These are phyloP conservation scores for Papiliotrema flavescens DNA, from an alignment of 1,284 basidiomycete genomes.

Conservation along the genomic window DNA sequence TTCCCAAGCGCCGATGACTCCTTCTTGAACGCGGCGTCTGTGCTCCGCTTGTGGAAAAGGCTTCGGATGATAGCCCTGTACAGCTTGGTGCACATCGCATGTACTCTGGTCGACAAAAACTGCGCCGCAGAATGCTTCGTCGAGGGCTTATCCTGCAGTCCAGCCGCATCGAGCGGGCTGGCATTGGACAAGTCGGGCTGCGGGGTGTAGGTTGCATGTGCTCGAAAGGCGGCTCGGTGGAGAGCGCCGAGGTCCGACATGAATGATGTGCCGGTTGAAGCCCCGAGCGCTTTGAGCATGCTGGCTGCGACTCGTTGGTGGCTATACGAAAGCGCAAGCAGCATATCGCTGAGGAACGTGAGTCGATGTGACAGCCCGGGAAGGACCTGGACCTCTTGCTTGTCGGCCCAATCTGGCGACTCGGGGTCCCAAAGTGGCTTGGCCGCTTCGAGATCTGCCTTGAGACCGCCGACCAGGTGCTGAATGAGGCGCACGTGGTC, in stretches of 20 bases:
- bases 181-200: not conserved
- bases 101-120: constrained; percentile 75
- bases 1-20: constrained; percentile 69
- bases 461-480: constrained; percentile 69
- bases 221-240: constrained; percentile 59
- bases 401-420: constrained; percentile 38
- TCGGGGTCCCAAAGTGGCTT: constrained; percentile 64
- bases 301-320: constrained; percentile 72
- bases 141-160: not conserved
- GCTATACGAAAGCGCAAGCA: constrained; percentile 78
- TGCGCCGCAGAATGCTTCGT: constrained; percentile 52
- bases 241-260: constrained; percentile 73
- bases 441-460: constrained; percentile 66
- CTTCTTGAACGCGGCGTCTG: constrained; percentile 72
- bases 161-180: not conserved
- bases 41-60: constrained; percentile 69
- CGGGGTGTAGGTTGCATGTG: constrained; percentile 7
- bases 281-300: constrained; percentile 72
- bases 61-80: constrained; percentile 77
- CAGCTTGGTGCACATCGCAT: constrained; percentile 48
- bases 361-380: constrained; percentile 58
- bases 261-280: constrained; percentile 60
- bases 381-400: constrained; percentile 58
- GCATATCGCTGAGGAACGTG: constrained; percentile 72
- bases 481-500: constrained; percentile 71